These are phyloP conservation scores for Neofusicoccum ribis DNA, from an alignment of 2,329 filamentous ascomycete species.

Conservation along the genomic window DNA sequence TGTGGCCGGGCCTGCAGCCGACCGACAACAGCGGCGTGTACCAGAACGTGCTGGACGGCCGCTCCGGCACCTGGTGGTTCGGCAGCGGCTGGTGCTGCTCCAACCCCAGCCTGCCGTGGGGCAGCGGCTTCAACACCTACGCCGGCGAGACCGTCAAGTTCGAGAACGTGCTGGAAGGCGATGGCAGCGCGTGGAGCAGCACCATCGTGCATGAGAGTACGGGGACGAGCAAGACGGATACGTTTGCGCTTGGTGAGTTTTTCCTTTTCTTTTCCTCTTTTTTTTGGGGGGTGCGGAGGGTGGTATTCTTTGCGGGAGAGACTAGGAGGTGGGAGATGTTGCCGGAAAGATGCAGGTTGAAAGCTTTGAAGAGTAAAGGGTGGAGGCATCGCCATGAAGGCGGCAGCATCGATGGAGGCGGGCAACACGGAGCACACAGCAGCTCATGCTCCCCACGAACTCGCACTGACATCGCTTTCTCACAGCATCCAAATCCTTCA, in stretches of 20 bases:
- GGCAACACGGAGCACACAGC: too few relatives aligned
- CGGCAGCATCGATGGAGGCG: too few relatives aligned
- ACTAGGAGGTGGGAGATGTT: too few relatives aligned
- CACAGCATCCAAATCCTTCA: constrained; percentile 40
- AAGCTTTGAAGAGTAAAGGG: too few relatives aligned
- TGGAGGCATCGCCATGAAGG: too few relatives aligned
- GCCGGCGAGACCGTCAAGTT: constrained; percentile 37
- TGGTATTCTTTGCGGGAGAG: too few relatives aligned
- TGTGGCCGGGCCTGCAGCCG: constrained; percentile 46
- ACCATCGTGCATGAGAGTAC: constrained; percentile 32
- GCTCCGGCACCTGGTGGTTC: constrained; percentile 45
- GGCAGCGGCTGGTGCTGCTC: constrained; percentile 45
- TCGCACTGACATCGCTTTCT: too few relatives aligned
- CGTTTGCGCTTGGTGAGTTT: constrained; percentile 34
- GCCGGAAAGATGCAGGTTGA: too few relatives aligned
- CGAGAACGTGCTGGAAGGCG: constrained; percentile 26
- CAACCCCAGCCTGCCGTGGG: constrained; percentile 41
- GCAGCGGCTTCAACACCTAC: constrained; percentile 42
- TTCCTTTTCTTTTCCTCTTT: neutral
- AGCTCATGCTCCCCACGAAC: too few relatives aligned
- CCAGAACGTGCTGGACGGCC: constrained; percentile 45
- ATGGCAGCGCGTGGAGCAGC: constrained; percentile 33
- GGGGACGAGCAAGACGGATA: constrained; percentile 32
- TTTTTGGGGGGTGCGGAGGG: too few relatives aligned
- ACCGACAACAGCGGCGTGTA: constrained; percentile 44